Percentiles rank a stretch among this genome's conserved stretches.
Evolutionary conservation across 75 land plant species (phyloP).

Genomic region (Pinus tabuliformis): DNA sequence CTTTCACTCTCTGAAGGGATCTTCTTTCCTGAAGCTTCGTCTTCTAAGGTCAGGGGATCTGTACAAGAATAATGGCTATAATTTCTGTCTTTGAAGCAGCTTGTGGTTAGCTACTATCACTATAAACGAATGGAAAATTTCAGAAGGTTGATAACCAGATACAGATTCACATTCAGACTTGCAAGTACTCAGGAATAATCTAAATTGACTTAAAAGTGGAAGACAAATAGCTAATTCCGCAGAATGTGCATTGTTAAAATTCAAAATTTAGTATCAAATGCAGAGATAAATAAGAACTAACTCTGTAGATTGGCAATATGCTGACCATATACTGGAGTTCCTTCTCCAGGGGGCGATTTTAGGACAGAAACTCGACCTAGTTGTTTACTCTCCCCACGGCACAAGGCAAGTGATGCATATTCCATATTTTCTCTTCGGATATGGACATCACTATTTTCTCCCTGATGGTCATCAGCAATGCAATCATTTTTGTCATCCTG

Average conservation of each 20-base stretch:
- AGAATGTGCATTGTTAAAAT: neutral
- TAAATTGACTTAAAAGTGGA: neutral
- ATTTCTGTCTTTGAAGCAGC: neutral
- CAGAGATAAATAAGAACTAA: neutral
- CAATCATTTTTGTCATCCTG: constrained; percentile 8
- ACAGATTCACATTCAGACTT: neutral
- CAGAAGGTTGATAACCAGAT: neutral
- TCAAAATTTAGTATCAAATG: neutral
- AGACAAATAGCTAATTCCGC: neutral
- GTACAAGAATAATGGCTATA: neutral
- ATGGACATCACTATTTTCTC: neutral
- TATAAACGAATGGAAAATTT: neutral
- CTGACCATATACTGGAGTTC: neutral
- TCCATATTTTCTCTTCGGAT: neutral
- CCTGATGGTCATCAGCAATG: neutral
- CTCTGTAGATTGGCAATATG: neutral
- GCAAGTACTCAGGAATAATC: neutral
- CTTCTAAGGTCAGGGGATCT: constrained; percentile 1
- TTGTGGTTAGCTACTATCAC: neutral
- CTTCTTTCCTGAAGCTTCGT: neutral
- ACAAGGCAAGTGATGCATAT: neutral
- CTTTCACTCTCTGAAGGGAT: neutral
- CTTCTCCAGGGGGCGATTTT: neutral
- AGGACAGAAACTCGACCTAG: neutral
- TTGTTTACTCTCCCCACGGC: neutral